Evolutionary conservation across 2,329 filamentous ascomycete genomes (phyloP), one percentile per base, ranked within the genome.

Genomic region (Aureobasidium melanogenum): DNA sequence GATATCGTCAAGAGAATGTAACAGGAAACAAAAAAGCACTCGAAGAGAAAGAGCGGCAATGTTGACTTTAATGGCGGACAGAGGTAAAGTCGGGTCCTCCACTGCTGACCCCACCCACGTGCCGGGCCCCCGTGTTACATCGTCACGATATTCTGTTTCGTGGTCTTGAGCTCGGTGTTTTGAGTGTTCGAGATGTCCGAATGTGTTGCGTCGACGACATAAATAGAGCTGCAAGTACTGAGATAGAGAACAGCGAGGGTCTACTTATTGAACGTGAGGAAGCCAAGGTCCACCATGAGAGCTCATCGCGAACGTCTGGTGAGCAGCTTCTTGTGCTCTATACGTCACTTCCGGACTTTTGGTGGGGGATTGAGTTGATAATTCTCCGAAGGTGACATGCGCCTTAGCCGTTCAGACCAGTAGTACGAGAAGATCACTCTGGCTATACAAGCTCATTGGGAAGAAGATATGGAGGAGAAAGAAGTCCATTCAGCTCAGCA

Each of bases 351-450:
- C 15, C 54, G 54, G 54, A 46, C 39, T 28, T n/a, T n/a, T 34
- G 19, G 54, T 46, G 41, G 54, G 54, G 54, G 41, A 47, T 26
- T 38, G 54, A 46, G 54, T 57, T 46, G 44, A 47, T 47, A 57
- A 57, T 57, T 57, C 54, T 57, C 54, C 54, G 54, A 47, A 36
- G 38, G 39, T 36, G 10, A 14, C 48, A 38, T 8, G 24, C 50
- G 50, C 50, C 48, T 38, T 52, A 26, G 32, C 48, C 48, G 14
- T 36, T 52, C n/a, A n/a, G 15, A 36, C 32, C 19, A 2, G 2
- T 52, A 15, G 32, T 19, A 15, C 24, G 17, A 15, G 10, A 2
- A 51, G 14, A 0, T 15, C 12, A 3, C 12, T 15, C 24, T 44
- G 41, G 14, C 9, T 5, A 5, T 6, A 15, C 32, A 32, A 32